phyloP scores from a whole-genome alignment of 2,329 filamentous ascomycete species.

The Exophiala sp. region DNA sequence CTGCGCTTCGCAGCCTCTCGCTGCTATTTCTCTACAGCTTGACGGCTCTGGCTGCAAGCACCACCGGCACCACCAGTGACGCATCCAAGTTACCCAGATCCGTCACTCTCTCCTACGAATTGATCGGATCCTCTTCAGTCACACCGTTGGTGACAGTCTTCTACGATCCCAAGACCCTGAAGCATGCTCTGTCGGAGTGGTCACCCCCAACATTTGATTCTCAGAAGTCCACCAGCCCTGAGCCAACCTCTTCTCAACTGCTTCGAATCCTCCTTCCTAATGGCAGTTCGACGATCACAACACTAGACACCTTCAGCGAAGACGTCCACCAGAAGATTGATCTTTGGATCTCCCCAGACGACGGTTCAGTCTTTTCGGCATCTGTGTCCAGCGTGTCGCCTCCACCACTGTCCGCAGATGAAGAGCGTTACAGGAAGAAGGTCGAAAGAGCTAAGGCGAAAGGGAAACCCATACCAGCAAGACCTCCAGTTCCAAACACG shows the following conservation, averaged over 20 bases:
- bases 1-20: conserved; percentile 8
- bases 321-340: conserved; percentile 34
- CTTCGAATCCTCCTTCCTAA: conserved; percentile 36
- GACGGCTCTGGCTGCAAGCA: conserved; percentile 4
- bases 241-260: conserved; percentile 52
- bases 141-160: conserved; percentile 38
- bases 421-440: conserved; percentile 25
- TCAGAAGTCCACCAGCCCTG: conserved; percentile 29
- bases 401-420: conserved; percentile 20
- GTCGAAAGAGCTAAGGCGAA: conserved; percentile 24
- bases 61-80: conserved; percentile 2
- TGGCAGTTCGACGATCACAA: conserved; percentile 39
- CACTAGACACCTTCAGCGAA: conserved; percentile 33
- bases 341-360: conserved; percentile 39
- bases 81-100: conserved; percentile 22
- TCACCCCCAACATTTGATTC: conserved; percentile 32
- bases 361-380: conserved; percentile 41
- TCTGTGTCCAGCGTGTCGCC: conserved; percentile 26
- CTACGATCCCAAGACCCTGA: conserved; percentile 39
- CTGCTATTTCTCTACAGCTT: conserved; percentile 12
- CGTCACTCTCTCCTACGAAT: conserved; percentile 26
- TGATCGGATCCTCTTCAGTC: conserved; percentile 22
- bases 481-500: conserved; percentile 22
- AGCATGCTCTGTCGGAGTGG: conserved; percentile 38
- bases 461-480: conserved; percentile 24